These are phyloP conservation scores for Marchantia polymorpha DNA, from an alignment of 225 moss, liverwort and hornwort species.

Conservation along the genomic window DNA sequence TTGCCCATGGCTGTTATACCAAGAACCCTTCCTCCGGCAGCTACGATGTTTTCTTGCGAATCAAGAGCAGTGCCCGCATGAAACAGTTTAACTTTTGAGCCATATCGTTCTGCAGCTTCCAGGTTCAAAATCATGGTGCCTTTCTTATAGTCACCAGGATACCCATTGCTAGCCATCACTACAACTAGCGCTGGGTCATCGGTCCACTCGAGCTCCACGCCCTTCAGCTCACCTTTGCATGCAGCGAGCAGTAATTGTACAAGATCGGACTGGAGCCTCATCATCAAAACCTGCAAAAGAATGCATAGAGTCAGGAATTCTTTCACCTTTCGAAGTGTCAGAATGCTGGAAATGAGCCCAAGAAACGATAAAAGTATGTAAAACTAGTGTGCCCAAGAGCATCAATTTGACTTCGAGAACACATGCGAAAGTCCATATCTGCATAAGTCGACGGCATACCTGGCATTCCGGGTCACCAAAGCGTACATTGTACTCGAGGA, in stretches of 20 bases:
- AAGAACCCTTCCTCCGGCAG: constrained; percentile 80
- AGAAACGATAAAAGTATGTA: neutral
- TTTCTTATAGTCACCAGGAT: constrained; percentile 65
- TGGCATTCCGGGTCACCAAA: constrained; percentile 97
- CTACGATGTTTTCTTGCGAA: constrained; percentile 52
- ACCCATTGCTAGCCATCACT: constrained; percentile 83
- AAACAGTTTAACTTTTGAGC: constrained; percentile 66
- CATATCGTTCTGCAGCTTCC: constrained; percentile 50
- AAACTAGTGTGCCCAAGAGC: neutral
- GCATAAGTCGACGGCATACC: constrained; percentile 21
- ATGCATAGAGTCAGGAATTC: neutral
- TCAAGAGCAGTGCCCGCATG: constrained; percentile 75
- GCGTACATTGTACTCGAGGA: constrained; percentile 93
- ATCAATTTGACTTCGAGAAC: neutral
- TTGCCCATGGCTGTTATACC: constrained; percentile 65
- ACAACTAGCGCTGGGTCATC: constrained; percentile 78
- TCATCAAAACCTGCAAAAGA: constrained; percentile 58
- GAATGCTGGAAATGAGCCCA: neutral
- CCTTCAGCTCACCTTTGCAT: constrained; percentile 63
- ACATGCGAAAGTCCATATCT: neutral
- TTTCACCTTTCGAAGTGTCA: neutral
- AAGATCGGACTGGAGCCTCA: constrained; percentile 70
- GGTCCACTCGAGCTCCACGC: constrained; percentile 58
- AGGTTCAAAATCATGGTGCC: constrained; percentile 64
- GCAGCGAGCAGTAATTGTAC: constrained; percentile 73